Evolutionary conservation across 2,329 filamentous ascomycete species (phyloP).

Genomic region (Colletotrichum lindemuthianum): DNA sequence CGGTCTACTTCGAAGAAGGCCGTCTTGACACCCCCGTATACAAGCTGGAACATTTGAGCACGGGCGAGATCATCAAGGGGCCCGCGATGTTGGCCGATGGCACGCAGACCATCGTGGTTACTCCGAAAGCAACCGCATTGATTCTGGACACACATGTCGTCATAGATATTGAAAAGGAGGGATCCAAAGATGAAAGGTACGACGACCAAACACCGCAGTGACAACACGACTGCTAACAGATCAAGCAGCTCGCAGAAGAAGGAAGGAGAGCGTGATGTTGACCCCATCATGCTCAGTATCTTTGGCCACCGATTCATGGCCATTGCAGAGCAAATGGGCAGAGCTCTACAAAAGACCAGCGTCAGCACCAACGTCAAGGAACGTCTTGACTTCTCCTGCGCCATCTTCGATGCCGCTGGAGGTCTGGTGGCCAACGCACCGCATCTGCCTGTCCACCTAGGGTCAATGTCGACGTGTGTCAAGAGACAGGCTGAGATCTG

Average conservation of each 20-base stretch:
- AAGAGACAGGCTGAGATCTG: slow-evolving; percentile 82
- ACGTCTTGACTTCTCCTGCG: slow-evolving; percentile 83
- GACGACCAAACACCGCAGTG: slow-evolving; percentile 39
- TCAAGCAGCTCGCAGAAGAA: slow-evolving; percentile 37
- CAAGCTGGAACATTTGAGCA: slow-evolving; percentile 77
- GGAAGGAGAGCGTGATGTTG: slow-evolving; percentile 49
- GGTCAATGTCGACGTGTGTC: slow-evolving; percentile 85
- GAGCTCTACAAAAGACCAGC: slow-evolving; percentile 81
- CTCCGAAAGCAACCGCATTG: slow-evolving; percentile 79
- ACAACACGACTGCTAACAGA: not conserved
- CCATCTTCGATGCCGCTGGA: slow-evolving; percentile 79
- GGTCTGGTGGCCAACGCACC: slow-evolving; percentile 83
- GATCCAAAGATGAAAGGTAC: slow-evolving; percentile 43
- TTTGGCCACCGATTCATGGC: slow-evolving; percentile 88
- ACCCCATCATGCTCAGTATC: slow-evolving; percentile 82
- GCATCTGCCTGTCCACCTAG: slow-evolving; percentile 82
- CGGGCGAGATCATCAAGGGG: slow-evolving; percentile 79
- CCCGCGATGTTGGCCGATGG: slow-evolving; percentile 89
- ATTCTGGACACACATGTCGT: slow-evolving; percentile 89
- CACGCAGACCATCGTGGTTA: slow-evolving; percentile 91
- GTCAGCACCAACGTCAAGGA: slow-evolving; percentile 87
- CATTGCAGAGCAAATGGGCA: slow-evolving; percentile 86
- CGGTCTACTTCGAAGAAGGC: slow-evolving; percentile 88
- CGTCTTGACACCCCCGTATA: slow-evolving; percentile 83
- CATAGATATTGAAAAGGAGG: slow-evolving; percentile 78